Conservation (phyloP, 1,284 basidiomycete species). For the Lignosus rhinocerotis region DNA sequence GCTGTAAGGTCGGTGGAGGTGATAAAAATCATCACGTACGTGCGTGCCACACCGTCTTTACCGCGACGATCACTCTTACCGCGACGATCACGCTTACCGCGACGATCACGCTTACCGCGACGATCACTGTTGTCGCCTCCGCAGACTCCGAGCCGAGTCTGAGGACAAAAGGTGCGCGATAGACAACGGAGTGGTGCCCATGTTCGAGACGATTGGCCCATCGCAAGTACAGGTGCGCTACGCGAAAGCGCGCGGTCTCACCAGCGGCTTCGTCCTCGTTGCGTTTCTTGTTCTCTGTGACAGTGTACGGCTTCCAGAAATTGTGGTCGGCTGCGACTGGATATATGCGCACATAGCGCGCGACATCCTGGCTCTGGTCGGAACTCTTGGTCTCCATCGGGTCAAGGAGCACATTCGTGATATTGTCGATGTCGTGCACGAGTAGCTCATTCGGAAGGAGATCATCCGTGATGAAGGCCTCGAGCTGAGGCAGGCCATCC, state of each 20-base stretch:
- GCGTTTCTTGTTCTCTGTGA: not conserved
- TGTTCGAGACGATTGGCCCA: slow-evolving; percentile 32
- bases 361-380: not conserved
- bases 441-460: slow-evolving; percentile 34
- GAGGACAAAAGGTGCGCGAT: slow-evolving; percentile 30
- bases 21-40: too few relatives aligned
- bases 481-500: slow-evolving; percentile 12
- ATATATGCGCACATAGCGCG: slow-evolving; percentile 21
- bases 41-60: too few relatives aligned
- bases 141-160: slow-evolving; percentile 8
- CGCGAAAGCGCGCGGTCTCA: not conserved
- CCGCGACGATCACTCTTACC: slow-evolving; percentile 33
- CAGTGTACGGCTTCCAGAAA: not conserved
- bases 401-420: not conserved
- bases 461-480: slow-evolving; percentile 31
- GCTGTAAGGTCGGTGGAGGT: too few relatives aligned
- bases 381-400: not conserved
- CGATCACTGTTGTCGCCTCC: slow-evolving; percentile 21
- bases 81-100: slow-evolving; percentile 36
- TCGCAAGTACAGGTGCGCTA: slow-evolving; percentile 27
- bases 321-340: not conserved
- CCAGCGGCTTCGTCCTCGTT: not conserved
- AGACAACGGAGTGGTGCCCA: slow-evolving; percentile 36
- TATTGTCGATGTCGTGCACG: slow-evolving; percentile 28
- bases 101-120: slow-evolving; percentile 36